A percentile compares a stretch with the other conserved stretches of the same genome.
Conservation (phyloP, 345 rosid genomes). For the Eucalyptus urophylla region DNA sequence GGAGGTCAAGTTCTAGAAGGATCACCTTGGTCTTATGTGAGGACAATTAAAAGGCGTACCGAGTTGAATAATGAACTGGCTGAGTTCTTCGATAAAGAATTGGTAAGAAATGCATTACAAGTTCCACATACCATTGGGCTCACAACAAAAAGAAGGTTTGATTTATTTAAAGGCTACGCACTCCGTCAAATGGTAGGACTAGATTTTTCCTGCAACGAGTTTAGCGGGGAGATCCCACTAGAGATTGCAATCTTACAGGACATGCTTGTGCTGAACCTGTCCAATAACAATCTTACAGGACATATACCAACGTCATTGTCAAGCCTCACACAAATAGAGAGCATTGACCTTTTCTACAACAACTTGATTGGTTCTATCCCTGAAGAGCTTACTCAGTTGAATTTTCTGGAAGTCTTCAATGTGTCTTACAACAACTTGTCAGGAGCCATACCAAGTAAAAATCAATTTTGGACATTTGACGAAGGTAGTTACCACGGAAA, state of each 20-base stretch:
- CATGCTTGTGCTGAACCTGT: too few relatives aligned
- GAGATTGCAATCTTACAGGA: neutral
- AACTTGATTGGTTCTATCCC: neutral
- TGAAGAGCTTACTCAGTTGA: neutral
- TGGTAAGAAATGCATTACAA: too few relatives aligned
- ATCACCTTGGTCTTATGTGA: neutral
- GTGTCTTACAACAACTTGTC: neutral
- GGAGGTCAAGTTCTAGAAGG: accelerated
- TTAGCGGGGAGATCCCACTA: accelerated
- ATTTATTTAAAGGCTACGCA: neutral
- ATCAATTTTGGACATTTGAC: neutral
- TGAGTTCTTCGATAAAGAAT: accelerated
- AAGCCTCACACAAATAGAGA: neutral
- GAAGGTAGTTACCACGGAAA: neutral
- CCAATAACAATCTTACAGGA: accelerated
- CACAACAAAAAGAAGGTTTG: neutral
- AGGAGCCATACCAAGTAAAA: neutral
- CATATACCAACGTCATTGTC: neutral
- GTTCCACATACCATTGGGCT: accelerated
- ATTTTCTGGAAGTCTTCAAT: accelerated
- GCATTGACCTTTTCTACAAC: neutral
- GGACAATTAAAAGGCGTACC: too few relatives aligned
- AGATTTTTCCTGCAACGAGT: neutral
- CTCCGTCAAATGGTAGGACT: accelerated
- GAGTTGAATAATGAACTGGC: too few relatives aligned